Conservation (phyloP, 2,329 filamentous ascomycete genomes). For the Ascochyta rabiei region DNA sequence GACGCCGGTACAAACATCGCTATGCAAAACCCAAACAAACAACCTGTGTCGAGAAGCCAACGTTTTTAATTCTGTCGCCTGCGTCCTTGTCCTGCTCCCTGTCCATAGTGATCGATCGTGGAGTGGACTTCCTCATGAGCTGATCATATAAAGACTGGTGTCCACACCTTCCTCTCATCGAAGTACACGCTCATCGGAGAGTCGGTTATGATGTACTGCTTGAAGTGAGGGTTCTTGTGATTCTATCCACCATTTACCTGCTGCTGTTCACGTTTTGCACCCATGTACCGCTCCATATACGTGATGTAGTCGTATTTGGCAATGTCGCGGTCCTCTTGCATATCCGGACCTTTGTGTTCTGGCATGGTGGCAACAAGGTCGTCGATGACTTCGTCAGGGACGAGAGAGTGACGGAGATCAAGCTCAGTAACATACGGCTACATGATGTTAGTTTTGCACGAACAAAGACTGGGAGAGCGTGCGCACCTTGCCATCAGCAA, state of each 20-base stretch:
- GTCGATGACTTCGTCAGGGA: slow-evolving; percentile 96
- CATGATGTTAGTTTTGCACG: slow-evolving; percentile 12
- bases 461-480: background rate
- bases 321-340: slow-evolving; percentile 81
- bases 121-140: background rate
- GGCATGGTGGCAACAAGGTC: slow-evolving; percentile 90
- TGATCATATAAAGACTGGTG: slow-evolving; percentile 9
- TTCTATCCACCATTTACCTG: slow-evolving; percentile 33
- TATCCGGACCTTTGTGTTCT: slow-evolving; percentile 79
- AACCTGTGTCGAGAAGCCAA: slow-evolving; percentile 3
- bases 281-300: slow-evolving; percentile 83
- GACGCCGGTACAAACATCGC: slow-evolving; percentile 14
- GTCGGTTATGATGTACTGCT: background rate
- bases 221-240: slow-evolving; percentile 14
- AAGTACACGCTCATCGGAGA: background rate
- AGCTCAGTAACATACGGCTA: slow-evolving; percentile 96
- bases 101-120: background rate
- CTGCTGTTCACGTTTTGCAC: slow-evolving; percentile 27
- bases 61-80: background rate
- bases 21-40: slow-evolving; percentile 16
- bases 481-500: slow-evolving; percentile 87
- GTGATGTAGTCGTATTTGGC: slow-evolving; percentile 95
- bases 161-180: background rate
- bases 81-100: background rate
- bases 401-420: slow-evolving; percentile 90